A percentile compares a stretch with the other conserved stretches of the same genome.
Evolutionary conservation across 2,329 filamentous ascomycete genomes (phyloP).

Genomic region (Xylaria sp.): DNA sequence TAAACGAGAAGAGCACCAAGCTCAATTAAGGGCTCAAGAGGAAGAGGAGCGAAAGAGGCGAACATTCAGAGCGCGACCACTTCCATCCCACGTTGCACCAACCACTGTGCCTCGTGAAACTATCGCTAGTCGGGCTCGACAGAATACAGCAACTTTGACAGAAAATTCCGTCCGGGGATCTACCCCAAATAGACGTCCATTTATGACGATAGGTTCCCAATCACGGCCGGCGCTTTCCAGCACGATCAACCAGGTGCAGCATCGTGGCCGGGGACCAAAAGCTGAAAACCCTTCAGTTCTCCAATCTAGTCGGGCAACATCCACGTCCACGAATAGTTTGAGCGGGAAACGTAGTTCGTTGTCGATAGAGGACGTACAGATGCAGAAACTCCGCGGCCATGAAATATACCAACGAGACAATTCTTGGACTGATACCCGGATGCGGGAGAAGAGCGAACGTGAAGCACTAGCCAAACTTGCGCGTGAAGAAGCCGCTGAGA

Average conservation of each 20-base stretch:
- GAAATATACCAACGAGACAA: constrained; percentile 66
- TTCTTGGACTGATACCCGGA: constrained; percentile 57
- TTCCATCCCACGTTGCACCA: constrained; percentile 57
- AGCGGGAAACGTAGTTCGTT: constrained; percentile 60
- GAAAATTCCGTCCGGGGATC: constrained; percentile 43
- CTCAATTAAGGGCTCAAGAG: constrained; percentile 64
- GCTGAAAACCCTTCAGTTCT: constrained; percentile 33
- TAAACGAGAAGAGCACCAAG: constrained; percentile 63
- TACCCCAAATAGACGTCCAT: constrained; percentile 47
- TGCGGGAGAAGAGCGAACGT: constrained; percentile 64
- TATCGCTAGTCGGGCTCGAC: constrained; percentile 65
- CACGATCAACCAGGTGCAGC: constrained; percentile 46
- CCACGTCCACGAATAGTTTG: constrained; percentile 58
- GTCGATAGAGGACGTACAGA: constrained; percentile 61
- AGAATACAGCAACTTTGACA: constrained; percentile 52
- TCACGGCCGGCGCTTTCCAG: constrained; percentile 48
- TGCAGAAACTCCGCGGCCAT: constrained; percentile 63
- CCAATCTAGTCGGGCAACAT: constrained; percentile 54
- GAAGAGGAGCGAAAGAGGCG: constrained; percentile 69
- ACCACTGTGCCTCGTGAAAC: constrained; percentile 64
- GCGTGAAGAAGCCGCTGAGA: constrained; percentile 69
- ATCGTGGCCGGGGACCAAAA: constrained; percentile 44
- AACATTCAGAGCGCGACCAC: constrained; percentile 71
- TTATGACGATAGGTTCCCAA: constrained; percentile 41
- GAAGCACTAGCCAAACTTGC: constrained; percentile 65